Conservation (phyloP, 2,329 filamentous ascomycete genomes). For the Sporothrix sp. region DNA sequence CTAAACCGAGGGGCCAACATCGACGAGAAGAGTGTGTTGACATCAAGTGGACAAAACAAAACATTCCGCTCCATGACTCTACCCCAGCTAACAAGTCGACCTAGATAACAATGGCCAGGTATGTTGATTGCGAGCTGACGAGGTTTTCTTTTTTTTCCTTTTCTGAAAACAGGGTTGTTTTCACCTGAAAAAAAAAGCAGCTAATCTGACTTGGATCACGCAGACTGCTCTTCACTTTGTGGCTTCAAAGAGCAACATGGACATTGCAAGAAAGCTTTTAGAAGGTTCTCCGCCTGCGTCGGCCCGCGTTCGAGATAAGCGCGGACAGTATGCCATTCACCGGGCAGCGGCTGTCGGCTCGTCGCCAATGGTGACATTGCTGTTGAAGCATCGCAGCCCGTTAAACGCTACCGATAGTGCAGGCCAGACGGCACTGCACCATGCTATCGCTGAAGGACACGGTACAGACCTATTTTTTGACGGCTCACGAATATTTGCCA, state of each 20-base stretch:
- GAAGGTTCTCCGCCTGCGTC: conserved; percentile 59
- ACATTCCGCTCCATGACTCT: background rate
- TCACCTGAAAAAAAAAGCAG: too few relatives aligned
- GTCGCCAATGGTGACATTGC: conserved; percentile 71
- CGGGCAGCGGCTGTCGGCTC: conserved; percentile 84
- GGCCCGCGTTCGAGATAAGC: conserved; percentile 69
- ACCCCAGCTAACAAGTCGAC: background rate
- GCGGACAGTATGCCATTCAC: conserved; percentile 85
- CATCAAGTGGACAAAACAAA: conserved; percentile 12
- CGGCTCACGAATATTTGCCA: background rate
- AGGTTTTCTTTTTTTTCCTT: too few relatives aligned
- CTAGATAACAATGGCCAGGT: conserved; percentile 45
- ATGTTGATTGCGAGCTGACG: background rate
- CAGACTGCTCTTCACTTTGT: conserved; percentile 86
- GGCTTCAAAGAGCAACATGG: conserved; percentile 79
- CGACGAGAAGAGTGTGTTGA: conserved; percentile 55
- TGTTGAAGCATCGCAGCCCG: conserved; percentile 69
- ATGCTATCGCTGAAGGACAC: conserved; percentile 68
- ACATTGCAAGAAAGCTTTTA: conserved; percentile 69
- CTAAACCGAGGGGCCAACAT: conserved; percentile 61
- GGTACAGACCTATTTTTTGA: conserved; percentile 33
- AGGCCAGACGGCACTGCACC: conserved; percentile 83
- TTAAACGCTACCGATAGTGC: conserved; percentile 73
- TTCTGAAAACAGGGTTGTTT: too few relatives aligned
- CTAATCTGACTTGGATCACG: background rate